phyloP scores from a whole-genome alignment of 139 green algal genomes.

The Tetradesmus lagerheimii region DNA sequence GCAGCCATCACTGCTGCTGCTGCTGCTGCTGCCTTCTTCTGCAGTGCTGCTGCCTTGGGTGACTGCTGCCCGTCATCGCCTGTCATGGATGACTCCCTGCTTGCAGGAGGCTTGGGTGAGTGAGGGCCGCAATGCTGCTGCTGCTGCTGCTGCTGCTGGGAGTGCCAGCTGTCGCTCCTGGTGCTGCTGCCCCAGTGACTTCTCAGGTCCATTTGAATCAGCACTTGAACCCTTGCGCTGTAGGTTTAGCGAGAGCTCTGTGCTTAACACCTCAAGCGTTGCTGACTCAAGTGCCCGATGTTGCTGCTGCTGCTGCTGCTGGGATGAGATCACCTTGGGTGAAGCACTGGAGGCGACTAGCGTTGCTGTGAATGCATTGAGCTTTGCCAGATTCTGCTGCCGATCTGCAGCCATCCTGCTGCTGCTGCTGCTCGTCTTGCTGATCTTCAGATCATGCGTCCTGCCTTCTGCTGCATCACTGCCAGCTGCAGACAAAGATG shows the following conservation, averaged over 20 bases:
- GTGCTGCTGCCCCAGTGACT: not conserved
- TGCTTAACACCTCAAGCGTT: too few relatives aligned
- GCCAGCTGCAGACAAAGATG: too few relatives aligned
- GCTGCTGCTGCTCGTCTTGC: not conserved
- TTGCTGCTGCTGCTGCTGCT: not conserved
- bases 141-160: not conserved
- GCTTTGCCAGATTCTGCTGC: not conserved
- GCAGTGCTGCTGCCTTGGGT: not conserved
- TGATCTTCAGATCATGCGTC: too few relatives aligned
- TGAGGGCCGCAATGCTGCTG: not conserved
- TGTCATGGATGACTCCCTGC: not conserved
- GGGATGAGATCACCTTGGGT: not conserved
- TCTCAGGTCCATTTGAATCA: not conserved
- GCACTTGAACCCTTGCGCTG: not conserved
- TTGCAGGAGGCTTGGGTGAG: not conserved
- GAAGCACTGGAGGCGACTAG: not conserved
- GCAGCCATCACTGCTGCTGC: not conserved
- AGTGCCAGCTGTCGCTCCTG: not conserved
- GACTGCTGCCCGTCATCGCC: not conserved
- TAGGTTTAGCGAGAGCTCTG: not conserved
- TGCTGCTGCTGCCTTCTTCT: not conserved
- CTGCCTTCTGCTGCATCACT: too few relatives aligned
- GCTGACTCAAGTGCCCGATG: too few relatives aligned
- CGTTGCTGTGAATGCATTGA: not conserved
- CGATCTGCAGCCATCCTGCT: not conserved